phyloP scores from a whole-genome alignment of 352 stramenopile genomes.

The Phytophthora citricola region DNA sequence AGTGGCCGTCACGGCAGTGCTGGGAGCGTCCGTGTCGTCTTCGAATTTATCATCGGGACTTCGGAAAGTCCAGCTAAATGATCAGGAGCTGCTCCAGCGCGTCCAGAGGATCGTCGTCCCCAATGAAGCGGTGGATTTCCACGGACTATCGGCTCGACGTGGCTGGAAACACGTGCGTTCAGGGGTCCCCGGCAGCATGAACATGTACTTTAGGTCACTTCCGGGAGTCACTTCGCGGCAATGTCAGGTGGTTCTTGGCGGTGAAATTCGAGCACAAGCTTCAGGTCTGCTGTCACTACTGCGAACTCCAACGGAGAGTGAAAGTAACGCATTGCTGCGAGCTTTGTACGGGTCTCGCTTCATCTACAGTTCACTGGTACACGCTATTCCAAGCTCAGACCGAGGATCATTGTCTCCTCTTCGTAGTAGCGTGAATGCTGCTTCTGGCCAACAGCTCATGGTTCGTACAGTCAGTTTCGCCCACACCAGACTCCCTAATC shows the following conservation, averaged over 20 bases:
- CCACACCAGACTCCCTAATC: conserved; percentile 17
- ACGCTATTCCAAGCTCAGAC: conserved; percentile 18
- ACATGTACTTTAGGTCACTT: conserved; percentile 13
- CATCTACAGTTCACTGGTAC: conserved; percentile 47
- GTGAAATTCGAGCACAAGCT: conserved; percentile 14
- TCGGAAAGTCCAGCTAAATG: conserved; percentile 26
- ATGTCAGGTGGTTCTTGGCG: conserved; percentile 27
- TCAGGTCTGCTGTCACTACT: conserved; percentile 31
- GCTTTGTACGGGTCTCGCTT: conserved; percentile 27
- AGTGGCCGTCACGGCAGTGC: background rate
- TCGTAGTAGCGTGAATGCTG: background rate
- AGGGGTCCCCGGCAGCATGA: conserved; percentile 15
- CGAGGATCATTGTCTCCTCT: conserved; percentile 5
- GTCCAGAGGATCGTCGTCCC: conserved; percentile 24
- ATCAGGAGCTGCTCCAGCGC: conserved; percentile 34
- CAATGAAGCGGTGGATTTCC: conserved; percentile 18
- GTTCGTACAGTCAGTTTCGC: conserved; percentile 41
- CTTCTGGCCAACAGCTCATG: conserved; percentile 25
- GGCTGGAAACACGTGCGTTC: conserved; percentile 28
- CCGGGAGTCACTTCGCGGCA: background rate
- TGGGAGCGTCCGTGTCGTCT: conserved; percentile 20
- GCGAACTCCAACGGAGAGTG: conserved; percentile 30
- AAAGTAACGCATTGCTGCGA: conserved; percentile 35
- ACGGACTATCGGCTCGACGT: conserved; percentile 1
- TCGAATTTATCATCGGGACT: conserved; percentile 18